phyloP scores from a whole-genome alignment of 257 asterid genomes.

The Solanum ahanhuiri region DNA sequence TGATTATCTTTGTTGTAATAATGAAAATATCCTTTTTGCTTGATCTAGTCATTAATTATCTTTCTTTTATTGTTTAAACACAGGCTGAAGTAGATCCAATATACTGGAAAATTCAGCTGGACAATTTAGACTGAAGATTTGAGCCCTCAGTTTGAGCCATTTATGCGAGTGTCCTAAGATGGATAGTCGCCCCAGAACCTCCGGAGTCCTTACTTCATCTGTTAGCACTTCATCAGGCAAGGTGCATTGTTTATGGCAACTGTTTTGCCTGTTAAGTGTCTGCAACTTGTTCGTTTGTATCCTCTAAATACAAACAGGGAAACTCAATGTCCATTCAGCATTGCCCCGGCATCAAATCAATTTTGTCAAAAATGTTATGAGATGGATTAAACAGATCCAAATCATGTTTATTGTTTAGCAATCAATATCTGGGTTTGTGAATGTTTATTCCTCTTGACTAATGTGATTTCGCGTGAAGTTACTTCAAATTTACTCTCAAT shows the following conservation, averaged over 20 bases:
- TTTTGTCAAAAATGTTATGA: not conserved
- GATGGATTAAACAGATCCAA: not conserved
- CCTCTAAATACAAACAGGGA: not conserved
- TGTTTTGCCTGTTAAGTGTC: not conserved
- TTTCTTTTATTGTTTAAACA: not conserved
- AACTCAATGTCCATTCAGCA: not conserved
- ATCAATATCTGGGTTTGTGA: not conserved
- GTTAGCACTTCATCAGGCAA: not conserved
- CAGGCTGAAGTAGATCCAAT: conserved; percentile 75
- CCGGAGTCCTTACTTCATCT: not conserved
- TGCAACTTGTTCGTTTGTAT: not conserved
- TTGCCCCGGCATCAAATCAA: not conserved
- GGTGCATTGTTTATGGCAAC: not conserved
- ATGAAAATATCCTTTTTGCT: not conserved
- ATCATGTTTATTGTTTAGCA: not conserved
- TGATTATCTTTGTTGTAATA: not conserved
- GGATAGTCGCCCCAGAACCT: not conserved
- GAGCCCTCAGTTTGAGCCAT: not conserved
- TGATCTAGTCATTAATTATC: not conserved
- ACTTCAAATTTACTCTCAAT: not conserved
- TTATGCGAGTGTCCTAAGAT: not conserved
- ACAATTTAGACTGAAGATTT: conserved; percentile 21
- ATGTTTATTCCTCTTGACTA: not conserved
- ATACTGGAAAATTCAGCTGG: conserved; percentile 61
- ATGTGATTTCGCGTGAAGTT: not conserved